Base-by-base conservation (phyloP, 805 yeast species). In the Ogataea nakhonphanomensis region DNA sequence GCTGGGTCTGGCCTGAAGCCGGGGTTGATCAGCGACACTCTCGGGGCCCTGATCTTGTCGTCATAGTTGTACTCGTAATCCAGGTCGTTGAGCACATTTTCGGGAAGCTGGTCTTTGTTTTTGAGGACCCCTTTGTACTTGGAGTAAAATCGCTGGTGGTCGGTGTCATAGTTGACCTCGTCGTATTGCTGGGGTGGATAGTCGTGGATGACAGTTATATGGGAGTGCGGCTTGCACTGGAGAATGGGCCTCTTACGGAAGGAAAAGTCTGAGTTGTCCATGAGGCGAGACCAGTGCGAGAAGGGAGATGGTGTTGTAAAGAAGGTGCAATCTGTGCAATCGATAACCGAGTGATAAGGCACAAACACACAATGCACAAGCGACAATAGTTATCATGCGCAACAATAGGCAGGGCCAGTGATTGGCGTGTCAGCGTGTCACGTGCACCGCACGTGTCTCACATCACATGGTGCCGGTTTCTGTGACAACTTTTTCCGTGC, bases 21-120 rank as follows among this genome's bases (percentile, higher is more conserved):
- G 2, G 58, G 40, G 30, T 65, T 53, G 9, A 50, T 57, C 4
- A 56, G 39, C n/a, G 69, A 64, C 75, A 74, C 71, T 35, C 78
- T 54, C 8, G 80, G 80, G 25, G 78, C 78, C 42, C 80, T 55
- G 35, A 75, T 76, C 49, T 73, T 74, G 44, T 74, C 78, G 48
- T 74, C 76, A 47, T 74, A 74, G 53, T 74, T 68, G 44, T 69
- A 57, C 31, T 59, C 62, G 43, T 51, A 59, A 9, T 46, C 44
- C 32, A 57, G 50, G 40, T 58, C 56, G 34, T 56, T 51, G 22
- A 51, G 33, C n/a, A 46, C 41, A 11, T 54, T 55, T 15, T 53
- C 61, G 1, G 61, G 57, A 8, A 51, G 51, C 35, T 58, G 58
- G 25, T 58, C 62, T 38, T 59, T 57, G 45, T 55, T 54, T 33